Evolutionary conservation across 495 filamentous ascomycete species (phyloP).

Genomic region (Aspergillus biplanus): DNA sequence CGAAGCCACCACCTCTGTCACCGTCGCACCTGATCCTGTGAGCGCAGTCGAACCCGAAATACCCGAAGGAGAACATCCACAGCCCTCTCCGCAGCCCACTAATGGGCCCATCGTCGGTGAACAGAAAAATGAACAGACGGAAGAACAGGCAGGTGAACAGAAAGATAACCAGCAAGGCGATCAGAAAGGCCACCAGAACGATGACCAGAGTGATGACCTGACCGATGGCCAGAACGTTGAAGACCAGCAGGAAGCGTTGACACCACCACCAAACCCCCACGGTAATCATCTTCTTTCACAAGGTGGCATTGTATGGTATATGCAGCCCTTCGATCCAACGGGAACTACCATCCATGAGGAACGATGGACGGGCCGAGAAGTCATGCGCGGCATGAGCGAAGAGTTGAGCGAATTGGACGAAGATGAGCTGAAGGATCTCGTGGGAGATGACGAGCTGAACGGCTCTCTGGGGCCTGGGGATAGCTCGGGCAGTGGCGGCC

Average conservation of each 20-base stretch:
- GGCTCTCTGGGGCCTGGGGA: conserved; percentile 15
- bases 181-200: too few relatives aligned
- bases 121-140: conserved; percentile 38
- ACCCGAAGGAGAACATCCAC: conserved; percentile 42
- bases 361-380: conserved; percentile 75
- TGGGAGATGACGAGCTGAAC: conserved; percentile 49
- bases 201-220: too few relatives aligned
- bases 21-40: conserved; percentile 20
- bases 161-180: too few relatives aligned
- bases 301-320: conserved; percentile 88
- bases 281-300: conserved; percentile 61
- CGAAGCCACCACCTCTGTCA: conserved; percentile 13
- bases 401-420: conserved; percentile 89
- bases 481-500: conserved; percentile 14
- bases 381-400: conserved; percentile 78
- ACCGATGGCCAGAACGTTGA: conserved; percentile 25
- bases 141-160: too few relatives aligned
- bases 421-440: conserved; percentile 73
- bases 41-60: conserved; percentile 14
- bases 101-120: conserved; percentile 26
- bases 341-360: conserved; percentile 79
- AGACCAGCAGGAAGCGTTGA: conserved; percentile 36
- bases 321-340: conserved; percentile 75
- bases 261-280: conserved; percentile 50
- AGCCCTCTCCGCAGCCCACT: conserved; percentile 37